These are phyloP conservation scores for Phytophthora agathidicida DNA, from an alignment of 352 stramenopile genomes.

Conservation along the genomic window DNA sequence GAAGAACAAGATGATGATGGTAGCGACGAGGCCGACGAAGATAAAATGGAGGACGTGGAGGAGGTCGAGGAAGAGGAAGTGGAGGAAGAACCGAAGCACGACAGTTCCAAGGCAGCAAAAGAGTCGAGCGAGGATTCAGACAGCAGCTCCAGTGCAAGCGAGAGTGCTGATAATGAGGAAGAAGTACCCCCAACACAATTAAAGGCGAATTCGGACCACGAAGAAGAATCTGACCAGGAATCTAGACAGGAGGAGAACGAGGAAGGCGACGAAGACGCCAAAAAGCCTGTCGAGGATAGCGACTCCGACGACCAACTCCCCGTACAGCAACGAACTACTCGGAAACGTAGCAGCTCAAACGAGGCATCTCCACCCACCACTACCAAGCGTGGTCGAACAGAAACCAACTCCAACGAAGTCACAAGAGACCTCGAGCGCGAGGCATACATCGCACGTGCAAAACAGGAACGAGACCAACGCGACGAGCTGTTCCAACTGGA, in stretches of 20 bases:
- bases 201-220: slow-evolving; percentile 12
- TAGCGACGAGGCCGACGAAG: neutral
- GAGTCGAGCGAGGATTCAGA: slow-evolving; percentile 3
- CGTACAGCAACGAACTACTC: neutral
- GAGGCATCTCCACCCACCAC: neutral
- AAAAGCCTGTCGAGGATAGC: neutral
- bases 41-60: neutral
- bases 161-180: slow-evolving; percentile 13
- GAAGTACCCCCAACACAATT: slow-evolving; percentile 12
- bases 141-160: slow-evolving; percentile 21
- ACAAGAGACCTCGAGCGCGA: slow-evolving; percentile 26
- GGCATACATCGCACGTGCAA: slow-evolving; percentile 21
- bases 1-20: neutral
- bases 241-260: slow-evolving; percentile 2
- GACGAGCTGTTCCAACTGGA: slow-evolving; percentile 53
- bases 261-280: slow-evolving; percentile 4
- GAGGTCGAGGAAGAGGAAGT: slow-evolving; percentile 14
- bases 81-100: slow-evolving; percentile 5
- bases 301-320: neutral
- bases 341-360: slow-evolving; percentile 14
- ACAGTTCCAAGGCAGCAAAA: neutral
- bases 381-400: slow-evolving; percentile 14
- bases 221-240: slow-evolving; percentile 14
- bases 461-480: slow-evolving; percentile 43
- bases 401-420: neutral